Evolutionary conservation across 129 eudicot species (phyloP), one percentile per base, ranked within the genome.

Genomic region (Rutidosis leptorrhynchoides): DNA sequence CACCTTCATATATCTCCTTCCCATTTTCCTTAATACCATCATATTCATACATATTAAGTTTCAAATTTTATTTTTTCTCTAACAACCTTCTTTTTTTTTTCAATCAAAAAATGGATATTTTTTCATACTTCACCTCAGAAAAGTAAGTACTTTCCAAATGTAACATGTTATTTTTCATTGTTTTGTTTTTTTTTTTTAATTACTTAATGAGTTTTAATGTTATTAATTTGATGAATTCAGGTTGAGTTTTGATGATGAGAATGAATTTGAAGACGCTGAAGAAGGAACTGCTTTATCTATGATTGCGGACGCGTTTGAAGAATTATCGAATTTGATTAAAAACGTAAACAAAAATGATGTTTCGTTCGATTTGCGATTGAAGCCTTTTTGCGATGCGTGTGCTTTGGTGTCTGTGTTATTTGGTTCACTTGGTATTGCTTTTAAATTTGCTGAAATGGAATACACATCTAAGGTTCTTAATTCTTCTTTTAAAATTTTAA

Each of bases 361-460:
- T 43, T 76, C 77, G 0, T 73, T 45, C 16, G 89, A 92, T 64
- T 81, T 88, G 37, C 77, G 69, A 16, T 80, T 88, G 81, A 84
- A 88, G 76, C 80, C 87, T 21, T 88, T 93, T 23, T 93, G 96
- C 53, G 89, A 93, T 32, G 92, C 98, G 6, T 85, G 95, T 54
- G 67, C 95, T 52, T 84, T 78, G 64, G 95, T 93, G 12, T 93
- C 98, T 33, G 76, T 93, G 1, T 85, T 93, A 70, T 88, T 88
- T 69, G 83, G 88, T 51, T 88, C 76, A 14, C 84, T 88, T 12
- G 96, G 96, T 20, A 77, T 88, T 76, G 96, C 96, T 35, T 88
- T 88, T 49, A 88, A 88, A 67, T 88, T 88, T 45, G 96, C 96
- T 26, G 92, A 88, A 64, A 71, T 83, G 83, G 97, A 90, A 70